Evolutionary conservation across 23 red algal species (phyloP).

Genomic region (Gracilaria gracilis): DNA sequence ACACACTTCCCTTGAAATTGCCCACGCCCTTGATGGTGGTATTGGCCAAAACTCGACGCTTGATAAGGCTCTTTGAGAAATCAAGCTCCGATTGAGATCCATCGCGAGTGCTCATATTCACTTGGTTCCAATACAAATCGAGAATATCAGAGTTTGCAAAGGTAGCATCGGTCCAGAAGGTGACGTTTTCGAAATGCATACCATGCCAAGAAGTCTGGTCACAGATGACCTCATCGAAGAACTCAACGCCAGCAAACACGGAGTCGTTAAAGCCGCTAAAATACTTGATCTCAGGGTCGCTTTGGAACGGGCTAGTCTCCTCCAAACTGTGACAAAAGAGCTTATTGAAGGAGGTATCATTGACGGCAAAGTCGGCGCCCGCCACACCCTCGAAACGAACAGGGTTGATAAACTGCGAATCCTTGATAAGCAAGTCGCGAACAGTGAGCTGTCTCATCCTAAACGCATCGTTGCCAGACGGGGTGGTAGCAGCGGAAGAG

Average conservation of each 20-base stretch:
- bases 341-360: slow-evolving; percentile 56
- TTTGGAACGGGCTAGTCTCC: slow-evolving; percentile 21
- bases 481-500: slow-evolving; percentile 10
- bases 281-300: slow-evolving; percentile 16
- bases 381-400: slow-evolving; percentile 47
- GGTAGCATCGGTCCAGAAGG: slow-evolving; percentile 41
- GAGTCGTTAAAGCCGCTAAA: slow-evolving; percentile 64
- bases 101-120: slow-evolving; percentile 32
- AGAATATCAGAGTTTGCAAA: slow-evolving; percentile 58
- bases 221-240: slow-evolving; percentile 45
- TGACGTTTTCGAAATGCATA: slow-evolving; percentile 33
- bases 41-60: slow-evolving; percentile 47
- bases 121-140: slow-evolving; percentile 62
- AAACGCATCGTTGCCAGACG: slow-evolving; percentile 39
- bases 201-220: slow-evolving; percentile 61
- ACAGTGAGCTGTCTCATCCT: slow-evolving; percentile 4
- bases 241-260: slow-evolving; percentile 36
- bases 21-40: slow-evolving; percentile 24
- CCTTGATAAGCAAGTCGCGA: slow-evolving; percentile 28
- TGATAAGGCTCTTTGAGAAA: slow-evolving; percentile 34
- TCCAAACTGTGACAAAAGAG: slow-evolving; percentile 43
- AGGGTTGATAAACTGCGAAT: slow-evolving; percentile 54
- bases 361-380: slow-evolving; percentile 47
- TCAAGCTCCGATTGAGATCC: slow-evolving; percentile 40
- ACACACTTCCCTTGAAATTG: slow-evolving; percentile 25